A percentile compares a stretch with the other conserved stretches of the same genome.
Conservation (phyloP, 2,329 filamentous ascomycete genomes). For the Pestalotiopsis sp. region DNA sequence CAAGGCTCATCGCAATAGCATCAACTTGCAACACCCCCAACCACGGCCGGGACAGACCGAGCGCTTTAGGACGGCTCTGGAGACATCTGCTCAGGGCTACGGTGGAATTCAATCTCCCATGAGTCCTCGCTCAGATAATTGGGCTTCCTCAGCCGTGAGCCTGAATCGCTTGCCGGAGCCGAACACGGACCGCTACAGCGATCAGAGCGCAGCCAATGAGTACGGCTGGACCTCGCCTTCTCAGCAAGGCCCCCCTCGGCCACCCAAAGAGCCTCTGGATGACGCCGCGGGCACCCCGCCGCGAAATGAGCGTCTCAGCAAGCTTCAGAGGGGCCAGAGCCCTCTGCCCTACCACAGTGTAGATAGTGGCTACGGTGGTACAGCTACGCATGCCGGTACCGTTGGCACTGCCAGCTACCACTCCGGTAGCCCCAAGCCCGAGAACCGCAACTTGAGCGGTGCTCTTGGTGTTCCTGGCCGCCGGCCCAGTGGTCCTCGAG, state of each 20-base stretch:
- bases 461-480: conserved; percentile 55
- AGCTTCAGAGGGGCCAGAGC: conserved; percentile 52
- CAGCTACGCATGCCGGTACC: conserved; percentile 41
- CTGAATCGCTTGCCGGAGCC: conserved; percentile 54
- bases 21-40: conserved; percentile 80
- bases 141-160: conserved; percentile 64
- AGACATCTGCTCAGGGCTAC: conserved; percentile 72
- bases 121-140: conserved; percentile 64
- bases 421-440: conserved; percentile 54
- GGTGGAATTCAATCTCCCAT: conserved; percentile 49
- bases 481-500: conserved; percentile 60
- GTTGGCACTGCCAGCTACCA: conserved; percentile 43
- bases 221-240: conserved; percentile 45
- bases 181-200: conserved; percentile 52
- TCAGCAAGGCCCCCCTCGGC: conserved; percentile 54
- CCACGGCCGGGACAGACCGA: conserved; percentile 74
- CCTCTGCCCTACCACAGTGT: conserved; percentile 60
- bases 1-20: conserved; percentile 77
- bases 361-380: conserved; percentile 57
- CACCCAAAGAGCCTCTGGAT: conserved; percentile 65
- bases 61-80: conserved; percentile 73
- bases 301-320: conserved; percentile 50
- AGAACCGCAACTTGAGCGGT: conserved; percentile 60
- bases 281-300: conserved; percentile 44
- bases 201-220: conserved; percentile 48